Percentiles rank a stretch among this genome's conserved stretches.
Conservation (phyloP, 495 filamentous ascomycete species). For the Penicillium odoratum region DNA sequence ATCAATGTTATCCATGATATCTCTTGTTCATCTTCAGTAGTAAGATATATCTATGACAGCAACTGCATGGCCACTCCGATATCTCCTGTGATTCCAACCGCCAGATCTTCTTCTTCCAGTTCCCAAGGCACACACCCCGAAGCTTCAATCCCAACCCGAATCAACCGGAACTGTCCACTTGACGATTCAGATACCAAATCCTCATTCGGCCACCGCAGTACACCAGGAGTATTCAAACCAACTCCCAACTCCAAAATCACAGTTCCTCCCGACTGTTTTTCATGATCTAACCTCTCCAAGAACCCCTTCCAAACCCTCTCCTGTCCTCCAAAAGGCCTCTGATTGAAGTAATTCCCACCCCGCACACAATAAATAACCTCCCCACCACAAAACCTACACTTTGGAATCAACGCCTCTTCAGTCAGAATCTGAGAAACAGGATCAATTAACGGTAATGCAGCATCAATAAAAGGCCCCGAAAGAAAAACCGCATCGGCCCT, state of each 20-base stretch:
- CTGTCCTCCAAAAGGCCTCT: constrained; percentile 13
- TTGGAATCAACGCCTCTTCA: constrained; percentile 18
- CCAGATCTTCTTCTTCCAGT: constrained; percentile 21
- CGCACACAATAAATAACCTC: constrained; percentile 26
- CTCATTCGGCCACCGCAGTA: constrained; percentile 31
- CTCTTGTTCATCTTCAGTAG: not conserved
- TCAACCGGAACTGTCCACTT: constrained; percentile 13
- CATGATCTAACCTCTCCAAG: constrained; percentile 3
- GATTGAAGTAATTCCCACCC: constrained; percentile 25
- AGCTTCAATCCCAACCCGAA: constrained; percentile 26
- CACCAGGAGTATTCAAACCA: constrained; percentile 29
- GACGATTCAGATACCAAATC: constrained; percentile 18
- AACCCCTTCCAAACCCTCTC: constrained; percentile 20
- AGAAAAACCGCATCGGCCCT: constrained; percentile 20
- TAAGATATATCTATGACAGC: not conserved
- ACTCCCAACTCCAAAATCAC: constrained; percentile 31
- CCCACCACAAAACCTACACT: constrained; percentile 22
- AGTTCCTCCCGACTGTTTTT: not conserved
- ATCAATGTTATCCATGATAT: constrained; percentile 2
- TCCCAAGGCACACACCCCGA: constrained; percentile 28
- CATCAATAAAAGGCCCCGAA: constrained; percentile 20
- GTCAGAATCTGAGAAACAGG: constrained; percentile 18
- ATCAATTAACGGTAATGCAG: constrained; percentile 22
- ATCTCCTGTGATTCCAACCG: constrained; percentile 18
- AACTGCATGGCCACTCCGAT: constrained; percentile 5